phyloP scores from a whole-genome alignment of 2,329 filamentous ascomycete genomes.

The Exophiala sp. region DNA sequence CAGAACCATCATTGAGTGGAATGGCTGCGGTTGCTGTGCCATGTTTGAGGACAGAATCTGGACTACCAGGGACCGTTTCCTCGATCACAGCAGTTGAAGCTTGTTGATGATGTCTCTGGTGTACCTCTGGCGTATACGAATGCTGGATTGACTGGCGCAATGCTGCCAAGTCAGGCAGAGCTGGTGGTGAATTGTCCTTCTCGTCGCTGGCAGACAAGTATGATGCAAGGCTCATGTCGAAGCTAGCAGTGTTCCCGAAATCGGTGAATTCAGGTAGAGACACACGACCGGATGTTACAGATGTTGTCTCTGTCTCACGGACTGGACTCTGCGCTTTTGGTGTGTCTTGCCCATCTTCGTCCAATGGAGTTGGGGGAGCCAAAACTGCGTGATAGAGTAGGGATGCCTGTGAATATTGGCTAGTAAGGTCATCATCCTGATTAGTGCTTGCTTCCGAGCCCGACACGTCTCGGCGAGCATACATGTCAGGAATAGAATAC shows the following conservation, averaged over 20 bases:
- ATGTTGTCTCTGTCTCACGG: constrained; percentile 7
- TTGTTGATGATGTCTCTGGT: constrained; percentile 27
- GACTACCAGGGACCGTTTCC: constrained; percentile 62
- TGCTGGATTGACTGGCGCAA: constrained; percentile 39
- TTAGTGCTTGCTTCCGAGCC: constrained; percentile 29
- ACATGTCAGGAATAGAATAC: constrained; percentile 66
- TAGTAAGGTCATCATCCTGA: constrained; percentile 46
- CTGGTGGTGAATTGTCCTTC: constrained; percentile 15
- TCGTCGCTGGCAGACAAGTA: constrained; percentile 45
- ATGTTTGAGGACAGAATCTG: constrained; percentile 86
- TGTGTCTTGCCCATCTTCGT: constrained; percentile 45
- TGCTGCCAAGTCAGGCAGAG: constrained; percentile 36
- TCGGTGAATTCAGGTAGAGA: constrained; percentile 49
- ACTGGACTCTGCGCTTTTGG: constrained; percentile 39
- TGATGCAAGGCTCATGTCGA: constrained; percentile 53
- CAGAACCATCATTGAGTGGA: not conserved
- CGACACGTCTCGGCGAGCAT: constrained; percentile 48
- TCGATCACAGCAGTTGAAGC: constrained; percentile 30
- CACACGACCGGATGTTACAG: constrained; percentile 25
- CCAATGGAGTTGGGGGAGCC: constrained; percentile 24
- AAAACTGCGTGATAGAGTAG: constrained; percentile 26
- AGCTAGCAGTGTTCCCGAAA: constrained; percentile 49
- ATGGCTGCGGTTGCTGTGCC: constrained; percentile 47
- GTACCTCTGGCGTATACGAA: constrained; percentile 31
- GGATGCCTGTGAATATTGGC: constrained; percentile 52